Evolutionary conservation across 768 basidiomycete species (phyloP).

Genomic region (Phlebiopsis flavidoalba): DNA sequence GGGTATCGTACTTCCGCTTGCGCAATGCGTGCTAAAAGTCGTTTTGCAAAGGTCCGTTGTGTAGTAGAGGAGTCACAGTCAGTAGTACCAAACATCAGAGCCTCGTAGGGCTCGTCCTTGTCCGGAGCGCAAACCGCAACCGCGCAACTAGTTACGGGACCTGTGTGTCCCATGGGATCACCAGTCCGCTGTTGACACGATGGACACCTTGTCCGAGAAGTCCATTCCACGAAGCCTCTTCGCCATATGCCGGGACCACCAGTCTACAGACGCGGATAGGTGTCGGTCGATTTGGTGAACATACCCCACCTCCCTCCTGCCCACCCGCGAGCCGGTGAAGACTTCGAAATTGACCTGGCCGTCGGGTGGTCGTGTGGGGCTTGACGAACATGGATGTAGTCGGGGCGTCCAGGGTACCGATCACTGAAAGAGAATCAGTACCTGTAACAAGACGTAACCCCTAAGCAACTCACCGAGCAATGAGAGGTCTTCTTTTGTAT

Average conservation of each 20-base stretch:
- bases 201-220: conserved; percentile 53
- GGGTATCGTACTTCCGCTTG: background rate
- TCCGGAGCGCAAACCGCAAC: conserved; percentile 65
- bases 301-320: conserved; percentile 73
- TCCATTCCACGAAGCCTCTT: conserved; percentile 27
- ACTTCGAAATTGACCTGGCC: conserved; percentile 70
- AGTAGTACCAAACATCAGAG: conserved; percentile 20
- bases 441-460: background rate
- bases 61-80: background rate
- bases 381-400: conserved; percentile 58
- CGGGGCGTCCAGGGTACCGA: conserved; percentile 65
- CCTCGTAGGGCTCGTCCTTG: conserved; percentile 48
- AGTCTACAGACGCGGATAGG: conserved; percentile 28
- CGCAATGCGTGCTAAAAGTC: background rate
- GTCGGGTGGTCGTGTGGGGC: conserved; percentile 69
- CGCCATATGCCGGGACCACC: conserved; percentile 42
- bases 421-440: conserved; percentile 31
- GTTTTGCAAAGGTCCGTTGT: background rate
- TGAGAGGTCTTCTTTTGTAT: conserved; percentile 32
- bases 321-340: conserved; percentile 44
- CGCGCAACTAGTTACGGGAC: conserved; percentile 61
- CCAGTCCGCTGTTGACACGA: conserved; percentile 27
- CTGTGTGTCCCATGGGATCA: conserved; percentile 46
- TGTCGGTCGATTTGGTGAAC: conserved; percentile 55
- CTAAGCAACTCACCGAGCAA: conserved; percentile 25